phyloP scores from a whole-genome alignment of 345 rosid genomes.

The Brassica nigra region DNA sequence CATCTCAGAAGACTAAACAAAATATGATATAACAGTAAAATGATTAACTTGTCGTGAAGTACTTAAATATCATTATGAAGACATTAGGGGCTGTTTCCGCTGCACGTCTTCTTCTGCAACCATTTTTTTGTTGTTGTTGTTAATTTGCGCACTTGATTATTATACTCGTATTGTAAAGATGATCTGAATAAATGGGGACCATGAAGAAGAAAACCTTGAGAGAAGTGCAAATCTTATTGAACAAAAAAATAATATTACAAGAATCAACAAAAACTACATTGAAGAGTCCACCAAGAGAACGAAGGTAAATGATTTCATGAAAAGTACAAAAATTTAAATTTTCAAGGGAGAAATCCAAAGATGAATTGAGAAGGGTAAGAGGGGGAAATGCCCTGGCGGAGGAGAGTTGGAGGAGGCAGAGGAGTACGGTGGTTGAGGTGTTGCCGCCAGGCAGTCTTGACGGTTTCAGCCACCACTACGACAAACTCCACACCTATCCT shows the following conservation, averaged over 20 bases:
- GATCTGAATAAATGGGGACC: neutral
- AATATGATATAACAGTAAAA: too few species aligned
- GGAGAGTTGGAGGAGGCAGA: conserved; percentile 27
- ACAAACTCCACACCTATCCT: conserved; percentile 53
- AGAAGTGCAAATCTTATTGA: conserved; percentile 1
- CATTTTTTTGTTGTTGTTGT: neutral
- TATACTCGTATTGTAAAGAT: neutral
- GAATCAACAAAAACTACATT: conserved; percentile 19
- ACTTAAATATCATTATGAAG: conserved; percentile 6
- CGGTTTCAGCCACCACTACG: conserved; percentile 52
- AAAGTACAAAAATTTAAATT: neutral
- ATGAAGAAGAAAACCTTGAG: neutral
- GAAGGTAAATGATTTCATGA: neutral
- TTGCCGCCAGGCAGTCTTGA: conserved; percentile 19
- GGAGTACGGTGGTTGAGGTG: conserved; percentile 36
- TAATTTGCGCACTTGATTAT: neutral
- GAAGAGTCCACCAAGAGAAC: neutral
- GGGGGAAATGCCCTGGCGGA: conserved; percentile 23
- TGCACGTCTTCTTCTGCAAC: conserved; percentile 18
- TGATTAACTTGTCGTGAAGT: conserved; percentile 21
- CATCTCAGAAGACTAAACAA: conserved; percentile 18
- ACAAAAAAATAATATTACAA: neutral
- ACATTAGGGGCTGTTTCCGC: neutral
- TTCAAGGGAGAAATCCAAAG: conserved; percentile 37
- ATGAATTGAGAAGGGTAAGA: conserved; percentile 36